Conservation (phyloP, 2,329 filamentous ascomycete species). For the Sclerotinia nivalis region DNA sequence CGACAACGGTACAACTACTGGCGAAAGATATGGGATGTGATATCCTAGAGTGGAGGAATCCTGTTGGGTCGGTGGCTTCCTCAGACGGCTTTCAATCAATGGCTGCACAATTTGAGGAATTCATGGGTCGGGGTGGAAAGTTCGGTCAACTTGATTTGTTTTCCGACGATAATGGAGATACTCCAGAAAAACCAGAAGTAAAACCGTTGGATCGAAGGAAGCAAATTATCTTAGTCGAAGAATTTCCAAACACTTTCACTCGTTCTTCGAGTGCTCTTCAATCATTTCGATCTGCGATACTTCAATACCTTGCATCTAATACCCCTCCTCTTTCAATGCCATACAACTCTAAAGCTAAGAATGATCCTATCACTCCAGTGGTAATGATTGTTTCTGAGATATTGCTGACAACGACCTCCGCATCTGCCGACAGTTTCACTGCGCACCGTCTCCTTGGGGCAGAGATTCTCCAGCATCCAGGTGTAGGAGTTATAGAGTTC, state of each 20-base stretch:
- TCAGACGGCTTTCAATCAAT: constrained; percentile 67
- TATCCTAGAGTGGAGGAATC: constrained; percentile 89
- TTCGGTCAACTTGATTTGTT: constrained; percentile 68
- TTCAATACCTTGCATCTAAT: constrained; percentile 72
- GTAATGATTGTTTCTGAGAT: constrained; percentile 93
- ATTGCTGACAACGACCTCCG: constrained; percentile 78
- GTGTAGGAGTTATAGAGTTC: constrained; percentile 81
- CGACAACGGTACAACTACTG: constrained; percentile 77
- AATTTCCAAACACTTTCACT: constrained; percentile 76
- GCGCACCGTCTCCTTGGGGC: constrained; percentile 86
- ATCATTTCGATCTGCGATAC: constrained; percentile 73
- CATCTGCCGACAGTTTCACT: constrained; percentile 87
- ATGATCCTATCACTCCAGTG: constrained; percentile 64
- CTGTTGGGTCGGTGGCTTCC: constrained; percentile 59
- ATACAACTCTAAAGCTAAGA: constrained; percentile 40
- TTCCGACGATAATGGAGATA: constrained; percentile 34
- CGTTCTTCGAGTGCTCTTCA: constrained; percentile 63
- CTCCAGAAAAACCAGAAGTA: constrained; percentile 38
- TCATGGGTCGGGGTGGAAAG: constrained; percentile 76
- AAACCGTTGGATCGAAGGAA: constrained; percentile 41
- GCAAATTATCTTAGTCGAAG: constrained; percentile 73
- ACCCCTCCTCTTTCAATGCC: constrained; percentile 56
- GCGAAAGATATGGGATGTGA: constrained; percentile 75
- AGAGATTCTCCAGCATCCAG: constrained; percentile 79
- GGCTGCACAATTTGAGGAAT: constrained; percentile 86